Conservation (phyloP, 2,329 filamentous ascomycete species). For the Colletotrichum orbiculare region DNA sequence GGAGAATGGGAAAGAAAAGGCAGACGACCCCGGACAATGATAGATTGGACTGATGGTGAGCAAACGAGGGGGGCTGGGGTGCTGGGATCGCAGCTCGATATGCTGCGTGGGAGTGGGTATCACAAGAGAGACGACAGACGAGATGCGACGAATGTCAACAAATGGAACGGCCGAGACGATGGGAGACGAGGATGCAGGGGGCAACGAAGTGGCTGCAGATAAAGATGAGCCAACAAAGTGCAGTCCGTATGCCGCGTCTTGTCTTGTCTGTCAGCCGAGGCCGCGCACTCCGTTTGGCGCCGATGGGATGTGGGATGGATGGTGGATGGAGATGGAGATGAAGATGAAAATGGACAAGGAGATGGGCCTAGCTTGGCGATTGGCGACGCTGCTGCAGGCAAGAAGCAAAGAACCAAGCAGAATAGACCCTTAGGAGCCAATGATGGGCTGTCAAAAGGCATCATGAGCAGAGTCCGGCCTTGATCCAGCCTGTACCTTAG, state of each 20-base stretch:
- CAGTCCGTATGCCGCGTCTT: too few relatives aligned
- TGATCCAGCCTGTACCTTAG: too few relatives aligned
- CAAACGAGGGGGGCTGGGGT: conserved; percentile 34
- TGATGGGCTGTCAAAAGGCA: conserved; percentile 14
- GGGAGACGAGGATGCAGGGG: conserved; percentile 9
- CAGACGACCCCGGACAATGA: conserved; percentile 4
- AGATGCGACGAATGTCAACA: conserved; percentile 30
- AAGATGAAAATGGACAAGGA: too few relatives aligned
- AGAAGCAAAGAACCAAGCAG: neutral
- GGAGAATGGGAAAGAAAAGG: conserved; percentile 23
- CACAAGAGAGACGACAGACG: conserved; percentile 2
- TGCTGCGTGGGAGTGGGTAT: conserved; percentile 19
- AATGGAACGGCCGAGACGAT: conserved; percentile 23
- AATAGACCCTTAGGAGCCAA: neutral
- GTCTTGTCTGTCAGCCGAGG: neutral
- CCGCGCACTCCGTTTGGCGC: conserved; percentile 5
- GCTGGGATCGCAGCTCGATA: conserved; percentile 24
- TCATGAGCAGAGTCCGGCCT: conserved; percentile 4
- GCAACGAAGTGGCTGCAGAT: conserved; percentile 4
- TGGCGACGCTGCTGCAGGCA: neutral
- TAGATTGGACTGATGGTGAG: conserved; percentile 25
- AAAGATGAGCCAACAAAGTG: neutral
- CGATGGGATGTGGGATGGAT: neutral
- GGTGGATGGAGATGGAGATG: too few relatives aligned
- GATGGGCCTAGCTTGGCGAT: too few relatives aligned